Base-by-base conservation (phyloP, 306 rosid species). In the Inga leiocalycina region DNA sequence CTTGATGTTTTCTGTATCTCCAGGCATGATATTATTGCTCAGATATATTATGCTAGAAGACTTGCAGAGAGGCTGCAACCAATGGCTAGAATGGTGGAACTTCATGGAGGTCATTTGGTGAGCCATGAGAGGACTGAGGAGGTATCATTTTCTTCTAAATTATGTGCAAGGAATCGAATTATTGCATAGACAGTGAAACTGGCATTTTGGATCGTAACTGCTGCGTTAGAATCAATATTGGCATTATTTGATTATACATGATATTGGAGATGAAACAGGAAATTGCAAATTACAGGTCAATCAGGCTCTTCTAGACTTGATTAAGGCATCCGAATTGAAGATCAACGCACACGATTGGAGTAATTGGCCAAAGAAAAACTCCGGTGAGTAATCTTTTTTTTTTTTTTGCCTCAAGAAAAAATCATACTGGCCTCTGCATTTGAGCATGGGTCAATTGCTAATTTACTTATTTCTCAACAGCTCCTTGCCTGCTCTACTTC, bases 31-130 rank as follows among this genome's bases (percentile, higher is more conserved):
- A 89, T 97, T 75, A 91, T 97, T 77, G 99, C 99, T 77, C 98
- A 92, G 86, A 84, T 94, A 75, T 86, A 74, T 79, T 37, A 94
- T 77, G 99, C 95, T 44, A 87, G 88, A 86, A 91, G 89, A 89
- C 89, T 97, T 87, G 95, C 97, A 8, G 88, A 90, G 85, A 97
- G 89, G 84, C 85, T 97, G 74, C 82, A 94, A 46, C 97, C 99
- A 64, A 86, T 88, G 81, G 98, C 98, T 57, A 88, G 97, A 89
- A 91, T 97, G 97, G 92, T 94, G 52, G 97, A 94, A 73, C 98
- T 97, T 78, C 97, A 82, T 39, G 99, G 99, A 81, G 99, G 97
- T 76, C 99, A 97, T 88, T 85, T 97, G 77, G 99, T 97, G 81
- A 92, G 99, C 80, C 97, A 93, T 6, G 99, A 97, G 86, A 93